Evolutionary conservation across 768 basidiomycete genomes (phyloP), one percentile per base, ranked within the genome.

Genomic region (Chiua virens): DNA sequence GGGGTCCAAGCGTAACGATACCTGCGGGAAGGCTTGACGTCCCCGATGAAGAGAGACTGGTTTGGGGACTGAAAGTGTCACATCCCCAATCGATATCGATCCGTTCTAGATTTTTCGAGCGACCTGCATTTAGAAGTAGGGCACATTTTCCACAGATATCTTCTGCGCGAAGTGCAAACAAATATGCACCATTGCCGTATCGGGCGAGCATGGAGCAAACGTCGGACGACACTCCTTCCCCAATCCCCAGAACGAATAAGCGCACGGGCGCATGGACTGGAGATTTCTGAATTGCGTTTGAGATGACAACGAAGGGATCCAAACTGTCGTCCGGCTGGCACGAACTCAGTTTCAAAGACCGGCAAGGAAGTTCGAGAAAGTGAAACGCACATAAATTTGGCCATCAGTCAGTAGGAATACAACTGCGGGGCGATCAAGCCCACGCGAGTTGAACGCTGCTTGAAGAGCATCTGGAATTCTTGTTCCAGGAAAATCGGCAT

Each of bases 321-420:
- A 71, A 55, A 0, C 40, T 18, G 70, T 18, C n/a, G 47, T 39
- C 21, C 4, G 1, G 0, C 70, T 63, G 27, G 2, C 35, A 46
- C 14, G 23, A 32, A 32, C 9, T 0, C 22, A 3, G 23, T 42
- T 28, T 45, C 8, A 46, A 52, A 47, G n/a, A n/a, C n/a, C n/a
- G n/a, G 21, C 14, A 20, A 5, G 35, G 5, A 1, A 11, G 9
- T 21, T 44, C 20, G 18, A 25, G 32, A 17, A 14, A 5, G 4
- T 8, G 37, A n/a, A 20, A 47, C 59, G 5, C 27, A 65, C 53
- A 39, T 69, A 1, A 22, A 81, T 74, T 45, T 75, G 64, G n/a
- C 84, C 84, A 50, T 84, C 85, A 2, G 85, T 86, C 27, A 86
- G 66, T 14, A 85, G 62, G 53, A 86, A 83, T 8, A 83, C 62